Conservation (phyloP, 2,329 filamentous ascomycete species). For the Talaromyces sp. region DNA sequence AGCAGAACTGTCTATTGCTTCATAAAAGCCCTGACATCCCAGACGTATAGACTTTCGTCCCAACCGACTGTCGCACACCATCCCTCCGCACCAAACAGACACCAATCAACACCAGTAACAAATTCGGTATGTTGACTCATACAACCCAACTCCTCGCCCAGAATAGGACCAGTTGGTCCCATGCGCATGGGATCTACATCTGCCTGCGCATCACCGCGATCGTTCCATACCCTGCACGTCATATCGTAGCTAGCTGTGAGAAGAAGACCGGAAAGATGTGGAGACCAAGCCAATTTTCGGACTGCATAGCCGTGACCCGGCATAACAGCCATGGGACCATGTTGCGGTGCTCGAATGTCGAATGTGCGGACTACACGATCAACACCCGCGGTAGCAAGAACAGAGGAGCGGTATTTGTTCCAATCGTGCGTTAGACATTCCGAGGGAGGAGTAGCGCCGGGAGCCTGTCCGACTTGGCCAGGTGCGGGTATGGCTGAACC, state of each 20-base stretch:
- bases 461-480: slow-evolving; percentile 34
- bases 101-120: slow-evolving; percentile 95
- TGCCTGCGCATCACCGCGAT: slow-evolving; percentile 56
- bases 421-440: slow-evolving; percentile 95
- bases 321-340: slow-evolving; percentile 70
- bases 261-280: slow-evolving; percentile 83
- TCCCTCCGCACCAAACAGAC: slow-evolving; percentile 87
- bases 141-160: slow-evolving; percentile 71
- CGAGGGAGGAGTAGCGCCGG: slow-evolving; percentile 55
- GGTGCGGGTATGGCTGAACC: slow-evolving; percentile 52
- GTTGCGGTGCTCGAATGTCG: slow-evolving; percentile 73
- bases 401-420: slow-evolving; percentile 91
- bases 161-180: slow-evolving; percentile 37
- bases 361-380: slow-evolving; percentile 85
- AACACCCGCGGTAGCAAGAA: slow-evolving; percentile 85
- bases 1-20: slow-evolving; percentile 24
- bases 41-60: slow-evolving; percentile 88
- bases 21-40: slow-evolving; percentile 77
- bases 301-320: slow-evolving; percentile 90
- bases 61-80: slow-evolving; percentile 95
- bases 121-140: slow-evolving; percentile 97
- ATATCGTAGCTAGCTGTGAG: slow-evolving; percentile 95
- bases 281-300: slow-evolving; percentile 82
- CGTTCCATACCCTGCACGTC: slow-evolving; percentile 92
- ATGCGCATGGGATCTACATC: slow-evolving; percentile 40